A percentile compares a stretch with the other conserved stretches of the same genome.
These are phyloP conservation scores for Cornus suecica DNA, from an alignment of 148 eudicot genomes.

Conservation along the genomic window DNA sequence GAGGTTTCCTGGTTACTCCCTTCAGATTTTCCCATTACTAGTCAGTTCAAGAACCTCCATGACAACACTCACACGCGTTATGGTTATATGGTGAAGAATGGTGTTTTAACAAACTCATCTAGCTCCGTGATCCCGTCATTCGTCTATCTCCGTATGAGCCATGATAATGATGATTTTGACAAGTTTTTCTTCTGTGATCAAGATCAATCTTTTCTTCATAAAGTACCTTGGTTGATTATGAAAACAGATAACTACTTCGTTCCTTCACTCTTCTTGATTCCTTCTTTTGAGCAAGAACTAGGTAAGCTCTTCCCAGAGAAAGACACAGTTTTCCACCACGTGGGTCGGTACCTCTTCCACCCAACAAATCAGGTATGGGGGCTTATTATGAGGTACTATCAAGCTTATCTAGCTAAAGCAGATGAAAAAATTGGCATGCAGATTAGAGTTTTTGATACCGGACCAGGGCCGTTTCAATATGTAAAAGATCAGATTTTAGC, in stretches of 20 bases:
- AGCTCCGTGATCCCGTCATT: slow-evolving; percentile 28
- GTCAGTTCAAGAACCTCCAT: slow-evolving; percentile 46
- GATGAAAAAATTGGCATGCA: slow-evolving; percentile 86
- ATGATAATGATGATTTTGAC: slow-evolving; percentile 79
- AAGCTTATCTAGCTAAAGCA: slow-evolving; percentile 73
- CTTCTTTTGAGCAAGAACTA: slow-evolving; percentile 75
- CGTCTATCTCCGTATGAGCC: slow-evolving; percentile 75
- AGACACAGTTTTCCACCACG: slow-evolving; percentile 71
- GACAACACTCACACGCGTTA: slow-evolving; percentile 38
- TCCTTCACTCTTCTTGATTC: slow-evolving; percentile 78
- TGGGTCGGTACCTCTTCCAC: slow-evolving; percentile 88
- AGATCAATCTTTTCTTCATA: slow-evolving; percentile 56
- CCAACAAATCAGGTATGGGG: slow-evolving; percentile 98
- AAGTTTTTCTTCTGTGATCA: slow-evolving; percentile 90
- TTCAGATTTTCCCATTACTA: slow-evolving; percentile 63
- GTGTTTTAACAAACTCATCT: slow-evolving; percentile 29
- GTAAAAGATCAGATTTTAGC: slow-evolving; percentile 73
- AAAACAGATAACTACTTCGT: slow-evolving; percentile 78
- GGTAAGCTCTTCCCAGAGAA: slow-evolving; percentile 69
- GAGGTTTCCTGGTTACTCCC: slow-evolving; percentile 83
- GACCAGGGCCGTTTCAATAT: slow-evolving; percentile 64
- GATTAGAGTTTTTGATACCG: slow-evolving; percentile 66
- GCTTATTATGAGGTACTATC: slow-evolving; percentile 67
- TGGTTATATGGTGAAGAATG: slow-evolving; percentile 61
- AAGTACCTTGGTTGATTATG: slow-evolving; percentile 82